These are phyloP conservation scores for Aureobasidium sp. DNA, from an alignment of 2,329 filamentous ascomycete species.

Conservation along the genomic window DNA sequence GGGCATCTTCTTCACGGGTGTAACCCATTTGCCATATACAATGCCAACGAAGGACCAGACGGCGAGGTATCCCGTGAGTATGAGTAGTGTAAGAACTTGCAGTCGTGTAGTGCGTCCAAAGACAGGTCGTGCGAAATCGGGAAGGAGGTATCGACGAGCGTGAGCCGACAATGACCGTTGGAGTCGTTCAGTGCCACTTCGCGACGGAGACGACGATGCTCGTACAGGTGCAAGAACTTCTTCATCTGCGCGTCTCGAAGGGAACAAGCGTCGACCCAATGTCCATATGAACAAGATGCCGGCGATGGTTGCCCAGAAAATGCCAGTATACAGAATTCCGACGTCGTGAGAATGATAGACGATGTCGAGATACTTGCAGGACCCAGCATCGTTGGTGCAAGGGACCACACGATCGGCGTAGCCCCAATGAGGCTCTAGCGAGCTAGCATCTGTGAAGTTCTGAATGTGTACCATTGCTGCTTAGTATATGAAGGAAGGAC, in stretches of 20 bases:
- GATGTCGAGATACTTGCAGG: slow-evolving; percentile 49
- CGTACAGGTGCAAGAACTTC: slow-evolving; percentile 19
- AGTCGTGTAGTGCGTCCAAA: slow-evolving; percentile 62
- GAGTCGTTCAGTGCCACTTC: slow-evolving; percentile 22
- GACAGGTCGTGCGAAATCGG: slow-evolving; percentile 48
- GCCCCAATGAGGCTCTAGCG: slow-evolving; percentile 42
- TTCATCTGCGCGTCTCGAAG: slow-evolving; percentile 23
- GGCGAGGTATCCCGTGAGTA: slow-evolving; percentile 52
- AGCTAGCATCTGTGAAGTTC: slow-evolving; percentile 23
- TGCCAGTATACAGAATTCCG: slow-evolving; percentile 47
- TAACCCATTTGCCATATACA: slow-evolving; percentile 59
- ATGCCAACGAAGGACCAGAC: slow-evolving; percentile 50
- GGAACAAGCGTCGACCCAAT: background rate
- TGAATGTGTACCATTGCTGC: slow-evolving; percentile 17
- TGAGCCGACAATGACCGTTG: slow-evolving; percentile 32
- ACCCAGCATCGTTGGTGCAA: slow-evolving; percentile 49
- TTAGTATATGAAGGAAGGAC: background rate
- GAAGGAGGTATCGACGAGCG: slow-evolving; percentile 48
- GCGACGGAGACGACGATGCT: slow-evolving; percentile 28
- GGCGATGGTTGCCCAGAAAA: slow-evolving; percentile 47
- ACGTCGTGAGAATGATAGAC: slow-evolving; percentile 47
- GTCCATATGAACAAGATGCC: slow-evolving; percentile 34
- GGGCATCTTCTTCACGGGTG: slow-evolving; percentile 52
- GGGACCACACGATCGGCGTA: slow-evolving; percentile 47
- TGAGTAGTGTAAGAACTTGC: slow-evolving; percentile 53